These are phyloP conservation scores for Polyrhizophydium stewartii DNA, from an alignment of 371 early-diverging fungal genomes.

Conservation along the genomic window DNA sequence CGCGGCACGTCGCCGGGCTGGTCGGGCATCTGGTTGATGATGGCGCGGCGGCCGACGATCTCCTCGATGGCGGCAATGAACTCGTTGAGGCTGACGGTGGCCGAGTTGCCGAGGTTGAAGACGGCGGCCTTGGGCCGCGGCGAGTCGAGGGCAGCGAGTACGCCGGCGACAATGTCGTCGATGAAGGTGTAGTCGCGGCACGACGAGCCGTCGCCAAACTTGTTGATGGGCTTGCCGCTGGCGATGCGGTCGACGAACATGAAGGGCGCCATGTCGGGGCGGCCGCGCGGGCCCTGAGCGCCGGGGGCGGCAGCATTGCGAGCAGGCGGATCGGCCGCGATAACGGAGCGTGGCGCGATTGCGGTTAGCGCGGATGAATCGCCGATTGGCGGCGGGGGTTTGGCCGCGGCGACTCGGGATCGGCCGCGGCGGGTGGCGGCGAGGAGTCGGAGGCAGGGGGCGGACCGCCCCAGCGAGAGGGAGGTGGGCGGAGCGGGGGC, in stretches of 20 bases:
- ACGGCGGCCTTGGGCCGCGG: slow-evolving; percentile 8
- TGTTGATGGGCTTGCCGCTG: slow-evolving; percentile 11
- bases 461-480: neutral
- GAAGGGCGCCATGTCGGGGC: slow-evolving; percentile 21
- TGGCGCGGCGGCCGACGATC: slow-evolving; percentile 2
- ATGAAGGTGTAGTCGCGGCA: slow-evolving; percentile 26
- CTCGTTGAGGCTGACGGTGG: slow-evolving; percentile 13
- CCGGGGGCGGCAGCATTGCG: neutral
- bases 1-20: slow-evolving; percentile 21
- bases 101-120: slow-evolving; percentile 23
- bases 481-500: neutral
- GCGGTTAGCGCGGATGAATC: no score
- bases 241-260: slow-evolving; percentile 13
- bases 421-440: no score
- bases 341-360: neutral
- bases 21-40: slow-evolving; percentile 10
- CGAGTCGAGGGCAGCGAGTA: slow-evolving; percentile 12
- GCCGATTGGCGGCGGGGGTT: no score
- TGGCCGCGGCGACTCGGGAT: no score
- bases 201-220: slow-evolving; percentile 22
- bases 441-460: no score
- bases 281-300: slow-evolving; percentile 12
- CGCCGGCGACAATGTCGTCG: slow-evolving; percentile 21
- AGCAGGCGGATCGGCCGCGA: no score
- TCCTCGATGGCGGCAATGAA: slow-evolving; percentile 16